Conservation (phyloP, 2,329 filamentous ascomycete species). For the Fusarium fujikuroi region DNA sequence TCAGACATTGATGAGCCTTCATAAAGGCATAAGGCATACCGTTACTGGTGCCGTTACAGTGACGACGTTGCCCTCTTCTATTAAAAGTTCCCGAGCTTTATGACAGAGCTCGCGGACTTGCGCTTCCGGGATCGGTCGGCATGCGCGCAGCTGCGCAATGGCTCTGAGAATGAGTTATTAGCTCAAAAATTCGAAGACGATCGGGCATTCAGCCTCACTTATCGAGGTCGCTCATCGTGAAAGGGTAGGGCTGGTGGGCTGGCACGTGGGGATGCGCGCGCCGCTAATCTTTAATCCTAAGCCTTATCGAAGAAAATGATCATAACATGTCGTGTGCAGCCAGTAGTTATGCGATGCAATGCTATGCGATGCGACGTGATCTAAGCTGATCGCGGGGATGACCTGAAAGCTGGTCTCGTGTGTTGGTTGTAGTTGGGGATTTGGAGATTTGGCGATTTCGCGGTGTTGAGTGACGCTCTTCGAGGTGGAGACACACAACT, state of each 20-base stretch:
- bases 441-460: constrained; percentile 36
- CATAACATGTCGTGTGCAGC: constrained; percentile 43
- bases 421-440: constrained; percentile 22
- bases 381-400: background rate
- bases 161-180: constrained; percentile 66
- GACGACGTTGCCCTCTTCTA: constrained; percentile 98
- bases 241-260: constrained; percentile 11
- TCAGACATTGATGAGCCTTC: constrained; percentile 18
- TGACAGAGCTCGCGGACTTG: constrained; percentile 98
- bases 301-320: constrained; percentile 10
- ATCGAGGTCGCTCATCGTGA: constrained; percentile 90
- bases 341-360: background rate
- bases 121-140: constrained; percentile 92
- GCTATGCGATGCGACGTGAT: background rate
- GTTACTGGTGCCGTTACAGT: constrained; percentile 95
- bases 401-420: constrained; percentile 10
- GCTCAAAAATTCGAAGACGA: constrained; percentile 10
- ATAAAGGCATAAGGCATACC: constrained; percentile 59
- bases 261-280: constrained; percentile 39
- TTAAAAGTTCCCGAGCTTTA: constrained; percentile 93
- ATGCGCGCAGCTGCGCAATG: constrained; percentile 94
- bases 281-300: constrained; percentile 25
- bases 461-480: constrained; percentile 20
- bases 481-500: background rate
- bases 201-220: constrained; percentile 65